These are phyloP conservation scores for Byssoonygena ceratinophila DNA, from an alignment of 2,329 filamentous ascomycete species.

Conservation along the genomic window DNA sequence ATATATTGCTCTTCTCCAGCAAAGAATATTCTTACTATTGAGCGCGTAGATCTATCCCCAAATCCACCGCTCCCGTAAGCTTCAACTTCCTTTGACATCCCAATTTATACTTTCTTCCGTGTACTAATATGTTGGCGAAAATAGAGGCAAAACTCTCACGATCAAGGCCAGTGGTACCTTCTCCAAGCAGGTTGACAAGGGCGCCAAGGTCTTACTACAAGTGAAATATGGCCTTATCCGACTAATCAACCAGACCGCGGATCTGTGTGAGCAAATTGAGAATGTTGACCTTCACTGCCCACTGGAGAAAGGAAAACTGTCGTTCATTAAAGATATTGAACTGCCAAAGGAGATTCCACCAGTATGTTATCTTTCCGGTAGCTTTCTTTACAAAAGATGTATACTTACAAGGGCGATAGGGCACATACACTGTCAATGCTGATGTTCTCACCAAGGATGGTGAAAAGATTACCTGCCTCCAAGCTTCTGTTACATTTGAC, in stretches of 20 bases:
- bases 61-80: conserved; percentile 82
- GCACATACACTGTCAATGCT: conserved; percentile 78
- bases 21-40: conserved; percentile 62
- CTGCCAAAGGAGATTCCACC: conserved; percentile 80
- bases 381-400: too few relatives aligned
- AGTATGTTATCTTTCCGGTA: conserved; percentile 46
- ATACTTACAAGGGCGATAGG: conserved; percentile 41
- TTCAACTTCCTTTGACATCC: not conserved
- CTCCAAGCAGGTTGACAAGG: conserved; percentile 59
- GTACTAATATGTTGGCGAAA: conserved; percentile 17
- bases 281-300: conserved; percentile 87
- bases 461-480: conserved; percentile 74
- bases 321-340: conserved; percentile 68
- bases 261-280: conserved; percentile 79
- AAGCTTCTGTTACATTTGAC: conserved; percentile 39
- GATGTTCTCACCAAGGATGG: conserved; percentile 68
- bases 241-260: conserved; percentile 66
- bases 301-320: conserved; percentile 64
- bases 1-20: conserved; percentile 62
- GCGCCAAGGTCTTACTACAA: conserved; percentile 67
- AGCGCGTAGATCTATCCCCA: conserved; percentile 67
- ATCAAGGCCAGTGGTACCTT: conserved; percentile 74
- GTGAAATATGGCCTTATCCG: conserved; percentile 94
- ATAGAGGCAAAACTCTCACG: conserved; percentile 62
- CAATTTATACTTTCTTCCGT: not conserved